These are phyloP conservation scores for Syncephalastrum monosporum DNA, from an alignment of 371 early-diverging fungal species.

Conservation along the genomic window DNA sequence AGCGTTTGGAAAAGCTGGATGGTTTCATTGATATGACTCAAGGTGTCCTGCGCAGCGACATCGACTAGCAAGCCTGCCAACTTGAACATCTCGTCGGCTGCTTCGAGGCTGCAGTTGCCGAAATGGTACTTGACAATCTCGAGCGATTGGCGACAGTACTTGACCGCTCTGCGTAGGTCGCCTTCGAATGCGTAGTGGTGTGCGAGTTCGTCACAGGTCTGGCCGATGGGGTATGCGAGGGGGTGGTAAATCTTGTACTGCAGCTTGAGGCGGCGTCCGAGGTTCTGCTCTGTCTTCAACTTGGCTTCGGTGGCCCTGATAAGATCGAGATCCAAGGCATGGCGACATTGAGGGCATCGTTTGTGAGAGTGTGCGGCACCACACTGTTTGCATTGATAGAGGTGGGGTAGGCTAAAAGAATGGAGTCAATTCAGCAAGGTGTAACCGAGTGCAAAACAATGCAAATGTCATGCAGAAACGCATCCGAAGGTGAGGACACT, in stretches of 20 bases:
- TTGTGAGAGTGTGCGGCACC: neutral
- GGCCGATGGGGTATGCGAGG: slow-evolving; percentile 16
- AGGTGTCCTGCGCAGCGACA: neutral
- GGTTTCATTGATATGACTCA: neutral
- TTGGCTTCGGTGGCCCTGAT: slow-evolving; percentile 1
- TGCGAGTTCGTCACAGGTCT: slow-evolving; percentile 24
- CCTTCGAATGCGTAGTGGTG: slow-evolving; percentile 11
- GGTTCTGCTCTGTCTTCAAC: neutral
- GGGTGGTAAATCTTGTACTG: slow-evolving; percentile 13
- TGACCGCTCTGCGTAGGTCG: slow-evolving; percentile 11
- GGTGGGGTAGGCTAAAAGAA: no score
- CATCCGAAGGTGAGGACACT: neutral
- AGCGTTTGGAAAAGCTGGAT: slow-evolving; percentile 1
- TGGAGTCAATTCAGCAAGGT: neutral
- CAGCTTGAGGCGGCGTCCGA: slow-evolving; percentile 5
- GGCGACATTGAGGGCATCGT: neutral
- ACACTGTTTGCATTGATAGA: no score
- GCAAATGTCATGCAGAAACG: no score
- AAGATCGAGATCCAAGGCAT: neutral
- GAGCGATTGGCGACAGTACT: slow-evolving; percentile 20
- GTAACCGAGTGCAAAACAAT: neutral
- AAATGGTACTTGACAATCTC: slow-evolving; percentile 15
- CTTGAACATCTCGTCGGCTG: slow-evolving; percentile 36
- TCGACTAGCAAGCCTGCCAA: slow-evolving; percentile 12
- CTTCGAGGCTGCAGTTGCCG: slow-evolving; percentile 29